phyloP scores from a whole-genome alignment of 805 yeast genomes.

The Naumovozyma dairenensis region DNA sequence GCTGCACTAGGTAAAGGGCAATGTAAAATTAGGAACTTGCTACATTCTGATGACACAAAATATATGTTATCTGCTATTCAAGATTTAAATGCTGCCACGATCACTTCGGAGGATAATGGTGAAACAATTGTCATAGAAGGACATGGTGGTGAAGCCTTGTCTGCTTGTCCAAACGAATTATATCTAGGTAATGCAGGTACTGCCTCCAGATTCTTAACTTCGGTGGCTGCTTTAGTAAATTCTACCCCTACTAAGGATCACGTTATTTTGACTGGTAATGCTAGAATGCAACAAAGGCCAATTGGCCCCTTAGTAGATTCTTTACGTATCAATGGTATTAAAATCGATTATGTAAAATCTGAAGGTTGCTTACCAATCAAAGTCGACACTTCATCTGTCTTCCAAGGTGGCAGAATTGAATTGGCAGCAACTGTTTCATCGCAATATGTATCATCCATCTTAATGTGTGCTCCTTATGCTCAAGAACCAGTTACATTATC shows the following conservation, averaged over 20 bases:
- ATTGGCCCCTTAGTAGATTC: conserved; percentile 95
- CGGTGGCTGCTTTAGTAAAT: conserved; percentile 76
- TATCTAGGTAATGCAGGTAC: conserved; percentile 98
- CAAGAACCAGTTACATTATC: conserved; percentile 75
- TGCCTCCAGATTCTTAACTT: conserved; percentile 87
- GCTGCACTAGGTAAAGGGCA: conserved; percentile 88
- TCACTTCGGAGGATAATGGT: conserved; percentile 79
- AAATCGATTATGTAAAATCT: conserved; percentile 57
- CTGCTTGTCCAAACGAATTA: conserved; percentile 54
- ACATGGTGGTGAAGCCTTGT: conserved; percentile 66
- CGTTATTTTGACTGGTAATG: conserved; percentile 80
- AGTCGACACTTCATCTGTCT: conserved; percentile 56
- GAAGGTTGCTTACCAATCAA: conserved; percentile 78
- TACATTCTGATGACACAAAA: conserved; percentile 94
- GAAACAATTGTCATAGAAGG: conserved; percentile 78
- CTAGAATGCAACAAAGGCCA: conserved; percentile 96
- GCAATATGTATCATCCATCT: conserved; percentile 89
- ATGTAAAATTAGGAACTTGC: conserved; percentile 71
- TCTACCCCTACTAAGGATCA: conserved; percentile 33
- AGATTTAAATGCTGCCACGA: conserved; percentile 69
- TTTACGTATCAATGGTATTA: conserved; percentile 66
- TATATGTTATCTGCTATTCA: conserved; percentile 87
- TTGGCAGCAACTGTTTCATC: conserved; percentile 94
- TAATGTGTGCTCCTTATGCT: conserved; percentile 98
- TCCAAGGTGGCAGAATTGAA: conserved; percentile 87